These are phyloP conservation scores for Penicillium sp. DNA, from an alignment of 2,329 filamentous ascomycete genomes.

Conservation along the genomic window DNA sequence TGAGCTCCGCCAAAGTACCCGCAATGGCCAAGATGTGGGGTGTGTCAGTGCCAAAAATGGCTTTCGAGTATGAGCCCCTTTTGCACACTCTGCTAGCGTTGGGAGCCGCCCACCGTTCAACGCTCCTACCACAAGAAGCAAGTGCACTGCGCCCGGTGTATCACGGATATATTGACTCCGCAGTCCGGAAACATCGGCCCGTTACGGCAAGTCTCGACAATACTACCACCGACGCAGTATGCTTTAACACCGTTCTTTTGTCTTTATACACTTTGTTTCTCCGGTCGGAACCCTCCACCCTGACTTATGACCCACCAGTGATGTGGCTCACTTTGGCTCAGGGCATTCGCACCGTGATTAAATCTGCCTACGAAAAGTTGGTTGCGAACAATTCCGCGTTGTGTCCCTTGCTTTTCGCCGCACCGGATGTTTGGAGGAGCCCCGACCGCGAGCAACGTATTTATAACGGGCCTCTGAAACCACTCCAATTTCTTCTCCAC, in stretches of 20 bases:
- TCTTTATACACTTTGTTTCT: slow-evolving; percentile 19
- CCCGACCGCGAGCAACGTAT: not conserved
- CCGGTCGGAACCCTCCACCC: slow-evolving; percentile 13
- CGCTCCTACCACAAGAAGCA: slow-evolving; percentile 14
- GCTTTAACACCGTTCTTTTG: slow-evolving; percentile 17
- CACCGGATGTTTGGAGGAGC: slow-evolving; percentile 10
- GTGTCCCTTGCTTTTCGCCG: slow-evolving; percentile 14
- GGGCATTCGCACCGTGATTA: slow-evolving; percentile 18
- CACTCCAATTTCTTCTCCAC: slow-evolving; percentile 17
- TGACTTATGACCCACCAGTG: slow-evolving; percentile 17
- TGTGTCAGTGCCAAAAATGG: slow-evolving; percentile 19
- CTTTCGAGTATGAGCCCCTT: slow-evolving; percentile 23
- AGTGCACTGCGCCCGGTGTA: slow-evolving; percentile 14
- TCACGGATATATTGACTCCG: slow-evolving; percentile 20
- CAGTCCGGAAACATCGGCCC: slow-evolving; percentile 13
- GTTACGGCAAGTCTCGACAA: slow-evolving; percentile 13
- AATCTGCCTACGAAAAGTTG: slow-evolving; percentile 9
- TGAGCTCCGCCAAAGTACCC: slow-evolving; percentile 19
- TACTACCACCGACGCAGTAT: slow-evolving; percentile 15
- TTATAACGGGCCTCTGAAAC: slow-evolving; percentile 1
- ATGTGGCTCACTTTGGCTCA: slow-evolving; percentile 19
- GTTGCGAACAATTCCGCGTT: slow-evolving; percentile 13
- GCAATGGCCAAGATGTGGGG: slow-evolving; percentile 19
- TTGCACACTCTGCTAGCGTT: slow-evolving; percentile 21
- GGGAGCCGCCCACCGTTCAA: slow-evolving; percentile 17